phyloP scores from a whole-genome alignment of 768 basidiomycete genomes.

The Mycena albidolilacea region DNA sequence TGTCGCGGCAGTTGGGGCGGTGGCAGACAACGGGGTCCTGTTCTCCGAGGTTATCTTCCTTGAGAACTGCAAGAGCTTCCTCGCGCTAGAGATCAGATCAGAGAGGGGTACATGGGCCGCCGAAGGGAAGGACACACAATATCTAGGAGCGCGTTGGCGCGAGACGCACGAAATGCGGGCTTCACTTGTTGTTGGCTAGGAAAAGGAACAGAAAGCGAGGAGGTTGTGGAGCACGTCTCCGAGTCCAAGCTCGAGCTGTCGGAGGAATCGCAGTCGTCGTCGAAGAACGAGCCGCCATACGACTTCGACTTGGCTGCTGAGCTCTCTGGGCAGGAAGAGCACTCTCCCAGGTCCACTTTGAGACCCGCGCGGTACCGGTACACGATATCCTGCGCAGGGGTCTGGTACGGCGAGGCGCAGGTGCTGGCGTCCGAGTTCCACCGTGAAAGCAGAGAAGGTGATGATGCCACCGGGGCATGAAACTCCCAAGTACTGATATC shows the following conservation, averaged over 20 bases:
- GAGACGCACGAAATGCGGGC: conserved; percentile 53
- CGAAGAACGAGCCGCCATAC: conserved; percentile 7
- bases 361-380: conserved; percentile 56
- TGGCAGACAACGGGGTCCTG: conserved; percentile 33
- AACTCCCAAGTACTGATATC: conserved; percentile 56
- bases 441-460: conserved; percentile 27
- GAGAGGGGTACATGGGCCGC: background rate
- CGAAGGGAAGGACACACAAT: conserved; percentile 52
- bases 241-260: conserved; percentile 13
- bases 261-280: conserved; percentile 21
- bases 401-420: conserved; percentile 46
- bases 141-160: conserved; percentile 52
- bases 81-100: conserved; percentile 46
- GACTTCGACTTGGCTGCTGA: background rate
- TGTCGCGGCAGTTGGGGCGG: conserved; percentile 48
- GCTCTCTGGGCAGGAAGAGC: conserved; percentile 16
- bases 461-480: conserved; percentile 45
- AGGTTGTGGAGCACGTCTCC: conserved; percentile 27
- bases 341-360: conserved; percentile 39
- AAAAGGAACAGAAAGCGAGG: conserved; percentile 37
- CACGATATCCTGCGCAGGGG: conserved; percentile 58
- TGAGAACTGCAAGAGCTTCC: conserved; percentile 54
- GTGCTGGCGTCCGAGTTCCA: conserved; percentile 45
- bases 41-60: conserved; percentile 44
- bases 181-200: conserved; percentile 42